Evolutionary conservation across 2,329 filamentous ascomycete genomes (phyloP).

Genomic region (Exophiala alcalophila): DNA sequence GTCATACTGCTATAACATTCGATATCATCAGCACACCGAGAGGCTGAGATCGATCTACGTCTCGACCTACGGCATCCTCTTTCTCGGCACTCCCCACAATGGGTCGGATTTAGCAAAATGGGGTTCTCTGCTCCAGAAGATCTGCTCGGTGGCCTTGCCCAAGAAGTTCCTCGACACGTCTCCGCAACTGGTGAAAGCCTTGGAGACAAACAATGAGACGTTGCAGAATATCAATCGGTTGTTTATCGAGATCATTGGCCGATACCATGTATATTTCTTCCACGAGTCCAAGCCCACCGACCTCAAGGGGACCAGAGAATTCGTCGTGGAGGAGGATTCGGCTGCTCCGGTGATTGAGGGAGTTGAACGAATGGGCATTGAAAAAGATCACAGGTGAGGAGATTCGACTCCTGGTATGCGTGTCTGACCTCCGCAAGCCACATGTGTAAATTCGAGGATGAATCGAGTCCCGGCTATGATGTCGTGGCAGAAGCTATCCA

Average conservation of each 20-base stretch:
- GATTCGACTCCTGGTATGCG: neutral
- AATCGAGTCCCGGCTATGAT: slow-evolving; percentile 64
- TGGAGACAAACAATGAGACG: slow-evolving; percentile 72
- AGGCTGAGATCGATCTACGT: slow-evolving; percentile 67
- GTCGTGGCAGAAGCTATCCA: slow-evolving; percentile 48
- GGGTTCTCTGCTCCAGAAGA: slow-evolving; percentile 65
- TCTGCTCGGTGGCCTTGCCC: slow-evolving; percentile 64
- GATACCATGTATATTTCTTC: slow-evolving; percentile 72
- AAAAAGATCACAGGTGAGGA: slow-evolving; percentile 56
- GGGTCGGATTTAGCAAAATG: slow-evolving; percentile 67
- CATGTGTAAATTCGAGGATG: slow-evolving; percentile 69
- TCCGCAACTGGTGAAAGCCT: slow-evolving; percentile 63
- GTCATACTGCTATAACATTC: slow-evolving; percentile 63
- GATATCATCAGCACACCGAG: slow-evolving; percentile 55
- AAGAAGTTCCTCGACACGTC: slow-evolving; percentile 66
- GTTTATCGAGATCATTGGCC: slow-evolving; percentile 68
- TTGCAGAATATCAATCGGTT: slow-evolving; percentile 70
- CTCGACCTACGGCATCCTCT: slow-evolving; percentile 72
- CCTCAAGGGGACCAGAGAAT: slow-evolving; percentile 58
- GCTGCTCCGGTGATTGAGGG: slow-evolving; percentile 68
- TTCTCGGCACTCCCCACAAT: slow-evolving; percentile 72
- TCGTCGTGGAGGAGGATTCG: slow-evolving; percentile 68
- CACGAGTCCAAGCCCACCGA: slow-evolving; percentile 72
- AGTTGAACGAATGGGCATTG: slow-evolving; percentile 71
- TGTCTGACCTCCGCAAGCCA: slow-evolving; percentile 39